Evolutionary conservation across 345 rosid genomes (phyloP).

Genomic region (Rhizophora apiculata): DNA sequence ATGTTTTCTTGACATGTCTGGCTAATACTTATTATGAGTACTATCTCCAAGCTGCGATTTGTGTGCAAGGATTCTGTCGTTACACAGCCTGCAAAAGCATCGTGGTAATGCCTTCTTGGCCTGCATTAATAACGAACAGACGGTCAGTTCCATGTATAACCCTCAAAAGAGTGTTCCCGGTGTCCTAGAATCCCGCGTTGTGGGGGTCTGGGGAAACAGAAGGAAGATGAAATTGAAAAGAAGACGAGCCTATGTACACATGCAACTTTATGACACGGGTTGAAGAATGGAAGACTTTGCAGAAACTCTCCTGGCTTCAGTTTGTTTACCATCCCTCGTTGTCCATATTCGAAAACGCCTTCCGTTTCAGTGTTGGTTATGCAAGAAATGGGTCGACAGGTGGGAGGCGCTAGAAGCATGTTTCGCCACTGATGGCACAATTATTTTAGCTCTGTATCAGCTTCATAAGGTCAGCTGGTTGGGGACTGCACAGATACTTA

Average conservation of each 20-base stretch:
- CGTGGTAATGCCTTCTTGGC: slow-evolving; percentile 43
- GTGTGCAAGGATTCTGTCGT: slow-evolving; percentile 7
- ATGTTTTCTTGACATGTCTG: too few species aligned
- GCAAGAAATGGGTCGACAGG: background rate
- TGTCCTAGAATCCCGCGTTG: too few species aligned
- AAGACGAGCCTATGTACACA: too few species aligned
- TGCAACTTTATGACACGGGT: too few species aligned
- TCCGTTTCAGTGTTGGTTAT: background rate
- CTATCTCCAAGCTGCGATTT: slow-evolving; percentile 12
- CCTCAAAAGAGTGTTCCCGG: too few species aligned
- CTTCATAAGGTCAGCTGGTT: background rate
- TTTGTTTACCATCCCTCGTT: background rate
- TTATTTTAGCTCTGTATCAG: background rate
- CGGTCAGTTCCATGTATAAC: background rate
- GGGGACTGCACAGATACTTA: too few species aligned
- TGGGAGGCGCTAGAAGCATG: background rate
- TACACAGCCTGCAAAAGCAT: slow-evolving; percentile 8
- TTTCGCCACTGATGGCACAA: too few species aligned
- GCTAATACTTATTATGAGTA: too few species aligned
- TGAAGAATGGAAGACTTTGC: too few species aligned
- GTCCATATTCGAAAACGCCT: background rate
- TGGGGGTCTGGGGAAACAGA: background rate
- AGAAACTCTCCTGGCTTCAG: background rate
- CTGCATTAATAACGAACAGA: slow-evolving; percentile 22
- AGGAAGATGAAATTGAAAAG: background rate